Conservation (phyloP, 305 asterid species). For the Solanum hybrid region DNA sequence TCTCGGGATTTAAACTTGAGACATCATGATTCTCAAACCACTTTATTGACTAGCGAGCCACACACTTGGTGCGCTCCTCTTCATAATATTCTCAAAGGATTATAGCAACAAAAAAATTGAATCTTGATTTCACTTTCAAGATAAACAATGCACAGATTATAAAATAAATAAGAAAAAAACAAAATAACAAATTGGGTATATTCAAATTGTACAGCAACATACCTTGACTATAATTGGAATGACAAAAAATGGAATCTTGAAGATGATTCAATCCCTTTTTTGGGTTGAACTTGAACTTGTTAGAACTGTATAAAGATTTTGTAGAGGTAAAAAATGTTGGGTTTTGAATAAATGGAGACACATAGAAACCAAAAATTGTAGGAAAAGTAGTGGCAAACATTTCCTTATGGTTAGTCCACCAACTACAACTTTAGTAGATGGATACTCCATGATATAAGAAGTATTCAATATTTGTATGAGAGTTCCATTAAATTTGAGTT, state of each 20-base stretch:
- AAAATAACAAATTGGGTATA: neutral
- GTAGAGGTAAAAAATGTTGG: neutral
- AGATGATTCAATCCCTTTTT: neutral
- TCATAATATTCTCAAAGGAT: neutral
- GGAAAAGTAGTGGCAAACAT: neutral
- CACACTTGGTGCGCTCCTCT: neutral
- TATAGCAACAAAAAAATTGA: neutral
- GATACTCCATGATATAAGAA: neutral
- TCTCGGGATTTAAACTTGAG: neutral
- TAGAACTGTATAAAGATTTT: neutral
- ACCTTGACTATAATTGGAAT: neutral
- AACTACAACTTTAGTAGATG: neutral
- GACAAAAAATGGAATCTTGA: neutral
- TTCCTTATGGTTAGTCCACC: neutral
- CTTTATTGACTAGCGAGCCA: neutral
- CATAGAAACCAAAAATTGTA: neutral
- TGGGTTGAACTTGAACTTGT: neutral
- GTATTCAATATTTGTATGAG: no score
- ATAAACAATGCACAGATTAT: neutral
- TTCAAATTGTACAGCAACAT: neutral
- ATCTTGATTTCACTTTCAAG: neutral
- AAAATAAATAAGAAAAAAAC: neutral
- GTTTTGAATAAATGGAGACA: neutral
- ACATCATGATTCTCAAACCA: neutral
- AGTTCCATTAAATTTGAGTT: no score